Evolutionary conservation across 2,329 filamentous ascomycete genomes (phyloP).

Genomic region (Claviceps sp.): DNA sequence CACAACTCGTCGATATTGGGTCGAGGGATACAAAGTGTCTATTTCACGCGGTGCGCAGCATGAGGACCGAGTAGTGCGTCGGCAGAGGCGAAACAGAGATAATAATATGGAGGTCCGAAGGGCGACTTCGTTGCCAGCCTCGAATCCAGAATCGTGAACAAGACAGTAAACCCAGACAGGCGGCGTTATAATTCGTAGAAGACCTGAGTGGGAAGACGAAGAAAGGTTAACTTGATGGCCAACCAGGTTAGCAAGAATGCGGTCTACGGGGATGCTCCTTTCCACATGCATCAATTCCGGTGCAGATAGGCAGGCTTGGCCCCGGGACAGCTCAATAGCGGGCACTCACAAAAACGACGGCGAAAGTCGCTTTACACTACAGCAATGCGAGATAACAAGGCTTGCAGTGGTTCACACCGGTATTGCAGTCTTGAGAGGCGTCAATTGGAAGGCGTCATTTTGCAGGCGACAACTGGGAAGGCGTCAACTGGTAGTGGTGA

Average conservation of each 20-base stretch:
- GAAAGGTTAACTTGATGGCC: constrained; percentile 3
- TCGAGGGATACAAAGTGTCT: constrained; percentile 6
- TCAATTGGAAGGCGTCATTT: not conserved
- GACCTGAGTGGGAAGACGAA: not conserved
- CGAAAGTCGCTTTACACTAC: not conserved
- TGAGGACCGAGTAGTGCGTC: not conserved
- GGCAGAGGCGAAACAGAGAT: not conserved
- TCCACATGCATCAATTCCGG: not conserved
- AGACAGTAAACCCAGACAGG: not conserved
- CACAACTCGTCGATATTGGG: constrained; percentile 6
- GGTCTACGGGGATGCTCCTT: not conserved
- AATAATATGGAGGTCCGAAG: not conserved
- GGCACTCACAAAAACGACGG: not conserved
- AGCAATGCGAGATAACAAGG: not conserved
- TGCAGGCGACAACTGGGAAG: not conserved
- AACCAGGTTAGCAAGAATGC: constrained; percentile 3
- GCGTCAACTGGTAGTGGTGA: not conserved
- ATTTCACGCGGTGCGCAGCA: constrained; percentile 6
- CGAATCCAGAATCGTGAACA: not conserved
- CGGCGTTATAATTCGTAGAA: not conserved
- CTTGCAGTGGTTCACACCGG: not conserved
- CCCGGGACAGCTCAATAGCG: not conserved
- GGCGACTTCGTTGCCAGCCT: not conserved
- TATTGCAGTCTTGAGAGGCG: not conserved
- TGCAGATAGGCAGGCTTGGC: not conserved